Percentiles rank a stretch among this genome's conserved stretches.
Conservation (phyloP, 2,329 filamentous ascomycete species). For the Drechmeria coniospora region DNA sequence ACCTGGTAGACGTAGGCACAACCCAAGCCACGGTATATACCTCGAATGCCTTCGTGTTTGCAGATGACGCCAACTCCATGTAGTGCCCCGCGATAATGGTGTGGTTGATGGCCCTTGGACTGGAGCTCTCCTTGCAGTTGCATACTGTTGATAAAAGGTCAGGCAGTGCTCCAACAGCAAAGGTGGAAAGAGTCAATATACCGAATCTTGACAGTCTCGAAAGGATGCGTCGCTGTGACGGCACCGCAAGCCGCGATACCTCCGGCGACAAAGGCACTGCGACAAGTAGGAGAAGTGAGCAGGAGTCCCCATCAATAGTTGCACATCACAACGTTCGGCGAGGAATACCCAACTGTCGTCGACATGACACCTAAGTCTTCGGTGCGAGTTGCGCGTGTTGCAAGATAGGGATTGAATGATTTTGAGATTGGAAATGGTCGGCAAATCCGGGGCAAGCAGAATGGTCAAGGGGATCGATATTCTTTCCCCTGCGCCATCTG, state of each 20-base stretch:
- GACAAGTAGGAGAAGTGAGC: conserved; percentile 5
- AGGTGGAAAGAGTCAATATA: conserved; percentile 25
- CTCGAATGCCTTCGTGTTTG: conserved; percentile 72
- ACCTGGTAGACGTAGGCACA: conserved; percentile 95
- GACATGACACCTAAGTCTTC: too few species aligned
- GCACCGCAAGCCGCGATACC: conserved; percentile 94
- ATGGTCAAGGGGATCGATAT: too few species aligned
- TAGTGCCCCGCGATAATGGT: conserved; percentile 79
- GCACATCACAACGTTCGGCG: too few species aligned
- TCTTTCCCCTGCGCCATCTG: too few species aligned
- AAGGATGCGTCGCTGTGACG: conserved; percentile 92
- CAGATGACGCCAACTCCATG: conserved; percentile 86
- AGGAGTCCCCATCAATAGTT: too few species aligned
- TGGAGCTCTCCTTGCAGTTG: conserved; percentile 94
- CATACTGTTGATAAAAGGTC: conserved; percentile 39
- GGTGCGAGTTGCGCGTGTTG: too few species aligned
- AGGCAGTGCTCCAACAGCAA: not conserved
- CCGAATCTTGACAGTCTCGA: conserved; percentile 98
- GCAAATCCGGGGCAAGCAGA: too few species aligned
- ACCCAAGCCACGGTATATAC: conserved; percentile 77
- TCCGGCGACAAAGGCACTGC: conserved; percentile 80
- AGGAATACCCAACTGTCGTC: too few species aligned
- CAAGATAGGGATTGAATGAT: too few species aligned
- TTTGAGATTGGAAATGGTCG: too few species aligned
- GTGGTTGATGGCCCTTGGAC: conserved; percentile 66